Percentiles rank a stretch among this genome's conserved stretches.
These are phyloP conservation scores for Massarina eburnea DNA, from an alignment of 2,329 filamentous ascomycete genomes.

Conservation along the genomic window DNA sequence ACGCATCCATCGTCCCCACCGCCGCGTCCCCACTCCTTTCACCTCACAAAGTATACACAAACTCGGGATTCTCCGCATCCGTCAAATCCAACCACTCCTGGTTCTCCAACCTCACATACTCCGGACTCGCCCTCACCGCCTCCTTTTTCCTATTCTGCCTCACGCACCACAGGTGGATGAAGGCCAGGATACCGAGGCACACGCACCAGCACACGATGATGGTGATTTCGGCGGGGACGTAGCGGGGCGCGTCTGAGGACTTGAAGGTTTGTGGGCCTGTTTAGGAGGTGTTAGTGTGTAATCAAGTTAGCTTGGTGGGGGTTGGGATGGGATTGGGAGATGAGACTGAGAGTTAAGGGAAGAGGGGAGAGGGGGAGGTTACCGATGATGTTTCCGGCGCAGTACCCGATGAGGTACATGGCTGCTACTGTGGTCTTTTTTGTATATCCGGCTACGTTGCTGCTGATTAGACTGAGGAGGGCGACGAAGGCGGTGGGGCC, in stretches of 20 bases:
- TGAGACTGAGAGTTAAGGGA: not conserved
- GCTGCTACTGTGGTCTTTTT: constrained; percentile 63
- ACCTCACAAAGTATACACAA: constrained; percentile 59
- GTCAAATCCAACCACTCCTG: constrained; percentile 69
- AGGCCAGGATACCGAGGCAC: constrained; percentile 57
- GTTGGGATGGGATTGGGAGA: not conserved
- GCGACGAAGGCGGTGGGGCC: constrained; percentile 65
- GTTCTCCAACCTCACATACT: constrained; percentile 64
- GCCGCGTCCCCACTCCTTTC: not conserved
- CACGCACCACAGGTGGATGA: constrained; percentile 65
- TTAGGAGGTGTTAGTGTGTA: not conserved
- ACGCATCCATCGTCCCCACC: too few species aligned
- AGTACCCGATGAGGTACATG: constrained; percentile 49
- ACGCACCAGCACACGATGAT: constrained; percentile 62
- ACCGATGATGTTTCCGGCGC: constrained; percentile 44
- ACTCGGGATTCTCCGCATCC: constrained; percentile 65
- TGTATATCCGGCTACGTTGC: constrained; percentile 62
- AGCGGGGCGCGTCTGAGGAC: constrained; percentile 47
- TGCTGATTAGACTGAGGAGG: constrained; percentile 63
- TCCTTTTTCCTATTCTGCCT: constrained; percentile 63
- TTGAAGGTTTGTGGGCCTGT: constrained; percentile 47
- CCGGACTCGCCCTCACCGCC: constrained; percentile 52
- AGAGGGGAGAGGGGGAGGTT: not conserved
- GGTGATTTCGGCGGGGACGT: constrained; percentile 64
- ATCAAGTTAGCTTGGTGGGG: too few species aligned